These are phyloP conservation scores for Pichiaceae sp. DNA, from an alignment of 1,139 yeast genomes.

Conservation along the genomic window DNA sequence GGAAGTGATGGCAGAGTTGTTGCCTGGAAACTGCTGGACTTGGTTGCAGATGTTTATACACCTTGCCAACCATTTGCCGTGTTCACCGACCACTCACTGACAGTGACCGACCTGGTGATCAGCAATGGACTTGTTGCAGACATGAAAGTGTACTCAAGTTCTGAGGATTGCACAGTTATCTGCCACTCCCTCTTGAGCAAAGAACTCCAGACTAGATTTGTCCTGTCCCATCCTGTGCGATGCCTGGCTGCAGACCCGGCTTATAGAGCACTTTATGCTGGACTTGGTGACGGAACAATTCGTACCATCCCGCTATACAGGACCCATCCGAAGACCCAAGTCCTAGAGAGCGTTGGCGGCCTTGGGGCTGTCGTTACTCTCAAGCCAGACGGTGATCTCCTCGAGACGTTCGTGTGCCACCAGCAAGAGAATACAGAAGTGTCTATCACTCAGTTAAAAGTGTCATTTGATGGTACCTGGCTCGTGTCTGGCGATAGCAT, in stretches of 20 bases:
- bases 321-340: constrained; percentile 17
- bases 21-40: constrained; percentile 62
- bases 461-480: constrained; percentile 71
- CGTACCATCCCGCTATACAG: constrained; percentile 49
- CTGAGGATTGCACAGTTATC: constrained; percentile 70
- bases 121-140: constrained; percentile 50
- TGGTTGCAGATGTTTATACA: constrained; percentile 25
- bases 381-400: constrained; percentile 40
- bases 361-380: constrained; percentile 44
- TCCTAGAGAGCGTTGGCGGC: constrained; percentile 52
- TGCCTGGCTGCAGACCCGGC: constrained; percentile 73
- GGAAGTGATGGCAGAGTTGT: constrained; percentile 76
- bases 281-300: constrained; percentile 56
- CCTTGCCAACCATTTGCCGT: constrained; percentile 36
- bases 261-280: constrained; percentile 66
- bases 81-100: constrained; percentile 69
- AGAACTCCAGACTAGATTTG: constrained; percentile 58
- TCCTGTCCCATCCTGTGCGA: constrained; percentile 50
- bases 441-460: constrained; percentile 41
- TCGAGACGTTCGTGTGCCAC: constrained; percentile 53
- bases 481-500: constrained; percentile 65
- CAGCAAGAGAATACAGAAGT: constrained; percentile 21
- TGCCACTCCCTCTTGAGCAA: constrained; percentile 43
- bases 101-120: constrained; percentile 55
- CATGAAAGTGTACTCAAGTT: constrained; percentile 59